A percentile compares a stretch with the other conserved stretches of the same genome.
phyloP scores from a whole-genome alignment of 495 filamentous ascomycete species.

The Aspergillus bertholletiae region DNA sequence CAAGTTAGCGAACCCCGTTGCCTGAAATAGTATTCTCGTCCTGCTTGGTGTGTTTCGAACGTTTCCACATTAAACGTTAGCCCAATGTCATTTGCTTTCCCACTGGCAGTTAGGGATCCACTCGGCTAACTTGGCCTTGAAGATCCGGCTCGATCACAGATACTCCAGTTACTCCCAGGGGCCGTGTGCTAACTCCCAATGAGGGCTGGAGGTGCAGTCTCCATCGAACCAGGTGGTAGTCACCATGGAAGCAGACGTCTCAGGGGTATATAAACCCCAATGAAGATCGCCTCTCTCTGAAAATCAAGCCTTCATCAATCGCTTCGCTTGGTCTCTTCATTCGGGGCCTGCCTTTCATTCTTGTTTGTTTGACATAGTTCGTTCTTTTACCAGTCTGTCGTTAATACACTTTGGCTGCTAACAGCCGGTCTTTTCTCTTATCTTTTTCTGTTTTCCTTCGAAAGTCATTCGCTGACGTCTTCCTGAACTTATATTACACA shows the following conservation, averaged over 20 bases:
- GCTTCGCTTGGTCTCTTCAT: constrained; percentile 18
- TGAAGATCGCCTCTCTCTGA: constrained; percentile 22
- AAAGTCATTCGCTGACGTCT: constrained; percentile 12
- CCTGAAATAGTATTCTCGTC: constrained; percentile 21
- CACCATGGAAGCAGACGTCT: constrained; percentile 8
- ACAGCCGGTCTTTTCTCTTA: constrained; percentile 14
- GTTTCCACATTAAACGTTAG: constrained; percentile 19
- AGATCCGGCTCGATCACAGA: constrained; percentile 23
- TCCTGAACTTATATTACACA: constrained; percentile 9
- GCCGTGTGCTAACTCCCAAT: constrained; percentile 7
- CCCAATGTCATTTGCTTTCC: constrained; percentile 15
- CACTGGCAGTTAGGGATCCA: constrained; percentile 19
- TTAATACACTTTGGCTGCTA: constrained; percentile 28
- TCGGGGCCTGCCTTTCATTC: constrained; percentile 23
- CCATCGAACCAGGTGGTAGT: constrained; percentile 10
- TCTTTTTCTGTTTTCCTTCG: constrained; percentile 16
- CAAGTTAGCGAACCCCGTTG: constrained; percentile 13
- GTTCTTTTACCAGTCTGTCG: constrained; percentile 32
- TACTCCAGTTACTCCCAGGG: constrained; percentile 4
- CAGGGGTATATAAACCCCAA: constrained; percentile 44
- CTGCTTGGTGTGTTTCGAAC: constrained; percentile 17
- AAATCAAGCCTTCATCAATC: constrained; percentile 21
- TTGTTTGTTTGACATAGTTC: constrained; percentile 13
- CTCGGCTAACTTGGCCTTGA: constrained; percentile 19
- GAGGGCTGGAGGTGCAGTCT: constrained; percentile 14